phyloP scores from a whole-genome alignment of 164 flowering plant species.

The Vitis cinerea region DNA sequence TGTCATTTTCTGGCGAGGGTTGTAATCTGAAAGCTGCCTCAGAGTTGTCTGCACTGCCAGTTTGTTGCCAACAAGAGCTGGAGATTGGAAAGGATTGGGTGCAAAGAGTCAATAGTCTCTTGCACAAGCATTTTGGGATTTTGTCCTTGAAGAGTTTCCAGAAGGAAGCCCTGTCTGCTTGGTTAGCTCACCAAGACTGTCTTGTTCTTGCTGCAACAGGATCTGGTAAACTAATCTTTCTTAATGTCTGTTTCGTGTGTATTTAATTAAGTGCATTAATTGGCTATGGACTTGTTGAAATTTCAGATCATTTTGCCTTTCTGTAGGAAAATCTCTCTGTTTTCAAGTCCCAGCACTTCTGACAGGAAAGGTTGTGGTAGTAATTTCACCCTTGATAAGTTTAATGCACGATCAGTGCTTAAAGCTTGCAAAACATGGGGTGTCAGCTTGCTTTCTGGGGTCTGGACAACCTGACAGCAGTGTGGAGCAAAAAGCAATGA shows the following conservation, averaged over 20 bases:
- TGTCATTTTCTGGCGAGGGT: background rate
- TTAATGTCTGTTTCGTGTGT: background rate
- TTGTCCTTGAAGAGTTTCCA: slow-evolving; percentile 78
- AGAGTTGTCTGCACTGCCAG: slow-evolving; percentile 8
- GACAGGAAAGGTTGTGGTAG: slow-evolving; percentile 86
- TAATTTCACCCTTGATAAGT: slow-evolving; percentile 90
- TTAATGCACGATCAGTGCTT: slow-evolving; percentile 97
- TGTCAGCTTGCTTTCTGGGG: slow-evolving; percentile 93
- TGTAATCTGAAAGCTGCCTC: background rate
- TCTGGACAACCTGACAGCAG: slow-evolving; percentile 83
- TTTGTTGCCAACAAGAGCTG: slow-evolving; percentile 16
- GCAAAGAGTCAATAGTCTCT: slow-evolving; percentile 36
- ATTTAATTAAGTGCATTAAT: background rate
- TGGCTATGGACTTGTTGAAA: background rate
- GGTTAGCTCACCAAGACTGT: slow-evolving; percentile 71
- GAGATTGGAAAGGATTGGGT: slow-evolving; percentile 62
- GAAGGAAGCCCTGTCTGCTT: slow-evolving; percentile 74
- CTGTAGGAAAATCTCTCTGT: slow-evolving; percentile 87
- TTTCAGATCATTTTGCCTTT: slow-evolving; percentile 1
- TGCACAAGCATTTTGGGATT: slow-evolving; percentile 69
- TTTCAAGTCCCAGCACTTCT: slow-evolving; percentile 90
- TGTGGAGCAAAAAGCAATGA: slow-evolving; percentile 81
- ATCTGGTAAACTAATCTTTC: slow-evolving; percentile 52
- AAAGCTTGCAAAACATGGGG: slow-evolving; percentile 76
- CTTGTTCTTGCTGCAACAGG: slow-evolving; percentile 97